phyloP scores from a whole-genome alignment of 805 yeast genomes.

The Yamadazyma endophytica region DNA sequence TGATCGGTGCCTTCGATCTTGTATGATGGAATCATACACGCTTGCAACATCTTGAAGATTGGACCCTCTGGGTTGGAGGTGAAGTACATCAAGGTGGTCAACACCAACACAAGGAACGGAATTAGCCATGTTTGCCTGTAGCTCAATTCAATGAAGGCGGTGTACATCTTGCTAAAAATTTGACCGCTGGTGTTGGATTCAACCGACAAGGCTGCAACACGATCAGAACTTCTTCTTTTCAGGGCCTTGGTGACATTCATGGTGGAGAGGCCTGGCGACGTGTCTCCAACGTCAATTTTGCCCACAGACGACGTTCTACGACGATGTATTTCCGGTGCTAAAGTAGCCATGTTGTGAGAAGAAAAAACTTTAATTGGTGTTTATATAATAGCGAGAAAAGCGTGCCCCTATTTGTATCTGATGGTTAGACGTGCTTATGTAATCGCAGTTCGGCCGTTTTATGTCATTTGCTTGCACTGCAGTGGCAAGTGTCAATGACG shows the following conservation, averaged over 20 bases:
- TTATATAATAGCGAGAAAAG: too few species aligned
- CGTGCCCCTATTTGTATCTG: too few species aligned
- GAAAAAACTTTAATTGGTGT: too few species aligned
- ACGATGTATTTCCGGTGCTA: too few species aligned
- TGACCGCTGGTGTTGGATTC: slow-evolving; percentile 43
- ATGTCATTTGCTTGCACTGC: too few species aligned
- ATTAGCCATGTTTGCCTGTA: slow-evolving; percentile 68
- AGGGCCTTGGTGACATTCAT: slow-evolving; percentile 47
- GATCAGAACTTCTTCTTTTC: slow-evolving; percentile 28
- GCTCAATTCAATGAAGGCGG: slow-evolving; percentile 56
- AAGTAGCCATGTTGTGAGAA: slow-evolving; percentile 4
- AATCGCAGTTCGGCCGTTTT: not conserved
- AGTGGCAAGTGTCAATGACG: too few species aligned
- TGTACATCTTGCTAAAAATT: slow-evolving; percentile 50
- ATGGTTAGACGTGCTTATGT: too few species aligned
- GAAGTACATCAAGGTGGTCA: slow-evolving; percentile 42
- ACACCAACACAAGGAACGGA: slow-evolving; percentile 49
- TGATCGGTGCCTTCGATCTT: slow-evolving; percentile 55
- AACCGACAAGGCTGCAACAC: slow-evolving; percentile 26
- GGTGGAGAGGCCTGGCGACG: slow-evolving; percentile 65
- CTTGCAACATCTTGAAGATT: slow-evolving; percentile 53
- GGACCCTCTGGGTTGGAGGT: slow-evolving; percentile 55
- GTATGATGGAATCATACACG: slow-evolving; percentile 65
- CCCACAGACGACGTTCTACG: slow-evolving; percentile 71
- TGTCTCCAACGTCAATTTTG: slow-evolving; percentile 68